Evolutionary conservation across 2,329 filamentous ascomycete genomes (phyloP).

Genomic region (Orbilia brochopaga): DNA sequence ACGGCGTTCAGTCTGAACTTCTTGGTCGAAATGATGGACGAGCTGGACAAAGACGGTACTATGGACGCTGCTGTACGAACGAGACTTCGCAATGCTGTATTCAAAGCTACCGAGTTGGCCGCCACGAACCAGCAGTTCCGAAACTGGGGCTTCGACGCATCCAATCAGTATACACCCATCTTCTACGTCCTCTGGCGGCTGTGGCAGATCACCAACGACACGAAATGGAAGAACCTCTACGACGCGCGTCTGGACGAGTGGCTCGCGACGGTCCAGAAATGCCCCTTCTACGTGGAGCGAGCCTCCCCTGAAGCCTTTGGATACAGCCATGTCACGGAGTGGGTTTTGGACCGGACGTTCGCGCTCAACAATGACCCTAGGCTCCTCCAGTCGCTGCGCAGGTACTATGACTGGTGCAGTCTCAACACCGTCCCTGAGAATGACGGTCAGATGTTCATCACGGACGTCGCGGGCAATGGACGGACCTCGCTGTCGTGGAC

Average conservation of each 20-base stretch:
- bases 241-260: not conserved
- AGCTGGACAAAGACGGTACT: not conserved
- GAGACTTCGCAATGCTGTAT: not conserved
- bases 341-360: not conserved
- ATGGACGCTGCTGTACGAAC: not conserved
- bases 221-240: not conserved
- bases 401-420: not conserved
- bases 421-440: not conserved
- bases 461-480: not conserved
- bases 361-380: not conserved
- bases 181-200: not conserved
- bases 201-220: not conserved
- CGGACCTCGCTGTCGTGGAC: not conserved
- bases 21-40: not conserved
- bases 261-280: not conserved
- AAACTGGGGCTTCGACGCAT: not conserved
- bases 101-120: not conserved
- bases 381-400: not conserved
- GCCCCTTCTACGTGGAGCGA: not conserved
- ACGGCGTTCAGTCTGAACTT: not conserved
- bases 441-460: not conserved
- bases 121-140: not conserved
- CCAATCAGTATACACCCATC: not conserved
- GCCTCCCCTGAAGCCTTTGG: not conserved
- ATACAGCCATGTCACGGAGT: constrained; percentile 1